phyloP scores from a whole-genome alignment of 139 green algal species.

The Chlorella sp. region DNA sequence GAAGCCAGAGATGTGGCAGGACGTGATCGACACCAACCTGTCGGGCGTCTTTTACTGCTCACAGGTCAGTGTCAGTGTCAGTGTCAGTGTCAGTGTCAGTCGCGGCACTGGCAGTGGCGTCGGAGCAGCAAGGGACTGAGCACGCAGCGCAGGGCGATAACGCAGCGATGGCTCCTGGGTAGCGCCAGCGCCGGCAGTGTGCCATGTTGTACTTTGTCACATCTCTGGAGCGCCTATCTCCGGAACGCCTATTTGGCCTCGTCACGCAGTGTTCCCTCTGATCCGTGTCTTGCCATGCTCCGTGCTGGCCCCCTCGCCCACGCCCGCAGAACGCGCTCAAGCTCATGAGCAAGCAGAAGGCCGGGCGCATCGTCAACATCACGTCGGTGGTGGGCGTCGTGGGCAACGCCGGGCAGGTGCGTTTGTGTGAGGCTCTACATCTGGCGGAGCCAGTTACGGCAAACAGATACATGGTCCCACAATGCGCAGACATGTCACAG shows the following conservation, averaged over 20 bases:
- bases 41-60: conserved; percentile 86
- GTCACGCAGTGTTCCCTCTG: no score
- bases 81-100: background rate
- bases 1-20: conserved; percentile 95
- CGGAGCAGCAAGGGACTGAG: no score
- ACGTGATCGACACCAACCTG: conserved; percentile 97
- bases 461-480: background rate
- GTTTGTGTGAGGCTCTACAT: background rate
- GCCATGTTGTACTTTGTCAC: no score
- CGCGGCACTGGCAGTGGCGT: no score
- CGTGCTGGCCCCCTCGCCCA: background rate
- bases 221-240: no score
- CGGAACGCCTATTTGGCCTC: no score
- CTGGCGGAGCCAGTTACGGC: background rate
- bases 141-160: no score
- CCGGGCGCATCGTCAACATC: conserved; percentile 97
- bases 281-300: no score
- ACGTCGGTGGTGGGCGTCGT: conserved; percentile 90
- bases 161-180: no score
- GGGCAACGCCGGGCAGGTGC: conserved; percentile 80
- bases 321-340: conserved; percentile 74
- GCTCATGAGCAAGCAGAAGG: conserved; percentile 84
- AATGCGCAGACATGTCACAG: no score
- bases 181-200: no score
- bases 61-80: conserved; percentile 46